Base-by-base conservation (phyloP, 2,329 filamentous ascomycete species). In the Penicillium sp. region DNA sequence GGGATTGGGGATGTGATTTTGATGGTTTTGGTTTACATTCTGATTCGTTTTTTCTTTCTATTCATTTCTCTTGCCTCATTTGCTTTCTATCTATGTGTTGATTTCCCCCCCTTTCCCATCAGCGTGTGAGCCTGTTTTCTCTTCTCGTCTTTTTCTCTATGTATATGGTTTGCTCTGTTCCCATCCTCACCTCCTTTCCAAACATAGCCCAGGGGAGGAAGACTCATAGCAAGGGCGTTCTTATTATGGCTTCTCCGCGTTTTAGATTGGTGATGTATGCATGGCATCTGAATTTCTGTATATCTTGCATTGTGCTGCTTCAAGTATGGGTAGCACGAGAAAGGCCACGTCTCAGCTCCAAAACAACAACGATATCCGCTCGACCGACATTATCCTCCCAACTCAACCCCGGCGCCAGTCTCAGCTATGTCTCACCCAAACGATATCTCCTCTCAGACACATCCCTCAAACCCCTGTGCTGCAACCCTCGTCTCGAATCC, bases 191-290 rank as follows among this genome's bases (percentile, higher is more conserved):
- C 13, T 21, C 39, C 39, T 17, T 24, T 45, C 21, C 42, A 51
- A 33, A 40, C 43, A 52, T 52, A 47, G 48, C 46, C 35, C 43
- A 44, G 24, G 34, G 42, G 40, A 37, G 46, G 37, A 51, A 45
- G 43, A 45, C 32, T 53, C 57, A 59, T 57, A 56, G 53, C 53
- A 55, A 37, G 44, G 57, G 57, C 57, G 57, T 58, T 57, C 38
- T 51, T 37, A 41, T 41, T 51, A 31, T 47, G 39, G 39, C 19
- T 51, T 44, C 26, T 42, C 21, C 40, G 19, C 43, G 42, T 29
- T 49, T 43, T 43, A 51, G 50, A 42, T 45, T 48, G 47, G 32
- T 45, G 47, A 49, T 45, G 31, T 41, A 34, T 35, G 38, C 45
- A 48, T 48, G 38, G 21, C 45, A 34, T 48, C 29, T 24, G 22